Evolutionary conservation across 805 yeast genomes (phyloP).

Genomic region (Barnettozyma botsteinii): DNA sequence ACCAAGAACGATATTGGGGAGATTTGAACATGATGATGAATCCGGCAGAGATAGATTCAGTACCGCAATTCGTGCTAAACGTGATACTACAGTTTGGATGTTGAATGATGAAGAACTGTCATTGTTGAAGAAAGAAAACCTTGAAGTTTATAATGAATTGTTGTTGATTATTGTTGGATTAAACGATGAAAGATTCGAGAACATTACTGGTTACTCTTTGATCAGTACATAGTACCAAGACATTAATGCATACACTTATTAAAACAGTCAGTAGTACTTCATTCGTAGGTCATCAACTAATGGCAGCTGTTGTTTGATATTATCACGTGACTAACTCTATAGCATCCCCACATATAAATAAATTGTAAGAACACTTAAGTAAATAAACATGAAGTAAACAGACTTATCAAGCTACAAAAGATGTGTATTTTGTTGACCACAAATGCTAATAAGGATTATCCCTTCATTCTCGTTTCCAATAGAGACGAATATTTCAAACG

Average conservation of each 20-base stretch:
- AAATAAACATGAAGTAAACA: neutral
- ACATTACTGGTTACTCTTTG: slow-evolving; percentile 69
- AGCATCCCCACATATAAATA: neutral
- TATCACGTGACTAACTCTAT: neutral
- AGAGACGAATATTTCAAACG: slow-evolving; percentile 81
- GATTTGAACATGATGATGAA: slow-evolving; percentile 23
- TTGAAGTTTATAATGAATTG: slow-evolving; percentile 57
- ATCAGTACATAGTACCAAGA: slow-evolving; percentile 38
- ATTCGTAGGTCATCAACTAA: neutral
- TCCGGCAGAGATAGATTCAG: slow-evolving; percentile 35
- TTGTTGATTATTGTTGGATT: slow-evolving; percentile 54
- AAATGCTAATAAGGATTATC: slow-evolving; percentile 63
- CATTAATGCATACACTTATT: no score
- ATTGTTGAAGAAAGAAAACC: slow-evolving; percentile 43
- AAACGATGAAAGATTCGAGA: slow-evolving; percentile 64
- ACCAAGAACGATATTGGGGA: slow-evolving; percentile 53
- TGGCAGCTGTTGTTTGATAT: no score
- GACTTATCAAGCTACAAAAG: neutral
- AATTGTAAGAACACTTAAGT: neutral
- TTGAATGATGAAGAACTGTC: slow-evolving; percentile 43
- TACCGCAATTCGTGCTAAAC: slow-evolving; percentile 48
- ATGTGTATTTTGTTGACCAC: slow-evolving; percentile 83
- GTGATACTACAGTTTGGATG: slow-evolving; percentile 65
- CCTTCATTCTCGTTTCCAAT: slow-evolving; percentile 72
- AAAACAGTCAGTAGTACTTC: no score